Base-by-base conservation (phyloP, 2,329 filamentous ascomycete genomes). In the Neoscytalidium dimidiatum region DNA sequence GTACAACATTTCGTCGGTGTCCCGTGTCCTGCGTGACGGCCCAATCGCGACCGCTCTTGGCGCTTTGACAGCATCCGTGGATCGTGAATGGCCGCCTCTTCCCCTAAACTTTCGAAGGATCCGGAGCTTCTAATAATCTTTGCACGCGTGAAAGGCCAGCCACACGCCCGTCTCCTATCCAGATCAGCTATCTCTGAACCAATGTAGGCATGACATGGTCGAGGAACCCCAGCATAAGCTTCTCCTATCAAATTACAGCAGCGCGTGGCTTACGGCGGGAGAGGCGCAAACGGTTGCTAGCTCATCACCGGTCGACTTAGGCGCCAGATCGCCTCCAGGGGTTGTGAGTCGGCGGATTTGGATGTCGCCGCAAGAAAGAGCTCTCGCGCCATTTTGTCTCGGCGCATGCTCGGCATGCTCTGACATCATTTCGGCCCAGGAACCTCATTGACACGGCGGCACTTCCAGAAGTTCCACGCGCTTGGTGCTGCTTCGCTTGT, bases 211-310 rank as follows among this genome's bases (percentile, higher is more conserved):
- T 4, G 23, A 26, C 38, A 17, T 21, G 19, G 23, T 60, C 56
- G 56, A 60, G 38, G 38, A 11, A 46, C 56, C 56, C 56, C 38
- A 60, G 56, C 19, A 38, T 60, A 60, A 46, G 38, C 41, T 44
- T 60, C 38, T 33, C 35, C 38, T 31, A 46, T 41, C 56, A 60
- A 11, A 43, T 31, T 28, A 11, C 11, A 14, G 17, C 38, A 23
- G 33, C 56, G 56, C 23, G 51, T 57, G 53, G 53, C 53, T 28
- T 23, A 28, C 53, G 14, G 19, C 56, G 56, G 56, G 26, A 28
- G 41, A 43, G 56, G 23, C 56, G 56, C 41, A 60, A 44, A 60
- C 56, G 56, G 56, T 17, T 46, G 38, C 56, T 46, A 60, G 56
- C 56, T 14, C 17, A 46, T 21, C 38, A 31, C 14, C 56, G 41